Evolutionary conservation across 2,329 filamentous ascomycete genomes (phyloP), one percentile per base, ranked within the genome.

Genomic region (Septoria petroselini): DNA sequence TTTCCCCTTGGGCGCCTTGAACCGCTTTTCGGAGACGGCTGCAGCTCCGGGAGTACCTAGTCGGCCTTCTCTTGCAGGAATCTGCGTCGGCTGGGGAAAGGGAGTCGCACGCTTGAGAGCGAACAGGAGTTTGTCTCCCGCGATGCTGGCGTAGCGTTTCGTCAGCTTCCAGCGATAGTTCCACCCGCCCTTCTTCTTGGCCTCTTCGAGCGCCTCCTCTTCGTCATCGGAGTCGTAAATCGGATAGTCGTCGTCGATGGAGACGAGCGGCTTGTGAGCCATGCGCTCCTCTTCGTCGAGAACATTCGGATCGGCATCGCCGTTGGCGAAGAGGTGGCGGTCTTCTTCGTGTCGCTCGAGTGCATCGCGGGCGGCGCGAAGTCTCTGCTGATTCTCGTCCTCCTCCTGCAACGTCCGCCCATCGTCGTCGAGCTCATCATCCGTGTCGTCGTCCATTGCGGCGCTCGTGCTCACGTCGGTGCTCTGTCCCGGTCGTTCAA

Each of bases 211-310:
- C 44, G 82, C 80, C 50, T 90, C 85, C 29, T 83, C 79, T 48
- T 86, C 82, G 44, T 89, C 82, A 3, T 86, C 85, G 0, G 90
- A 95, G 65, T 98, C 93, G 69, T 98, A 98, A 11, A 96, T 74
- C 1, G 86, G 86, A 61, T 87, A 94, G 58, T 90, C 86, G 18
- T 89, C 84, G 25, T 73, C 68, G 44, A 83, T 77, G 4, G 59
- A 54, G 2, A 73, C 69, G 7, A 81, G 70, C 0, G 78, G 76
- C 46, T 83, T 71, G 15, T 79, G 82, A 2, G 79, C 79, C 18
- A 91, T 85, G 58, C 93, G 89, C 59, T 90, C 90, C 71, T 97
- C 91, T 21, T 91, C 76, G 65, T 97, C 91, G 7, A 85, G 68
- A 4, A 68, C 60, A 51, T 77, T 76, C 12, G 66, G 65, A 31